These are phyloP conservation scores for Clonostachys byssicola DNA, from an alignment of 2,329 filamentous ascomycete species.

Conservation along the genomic window DNA sequence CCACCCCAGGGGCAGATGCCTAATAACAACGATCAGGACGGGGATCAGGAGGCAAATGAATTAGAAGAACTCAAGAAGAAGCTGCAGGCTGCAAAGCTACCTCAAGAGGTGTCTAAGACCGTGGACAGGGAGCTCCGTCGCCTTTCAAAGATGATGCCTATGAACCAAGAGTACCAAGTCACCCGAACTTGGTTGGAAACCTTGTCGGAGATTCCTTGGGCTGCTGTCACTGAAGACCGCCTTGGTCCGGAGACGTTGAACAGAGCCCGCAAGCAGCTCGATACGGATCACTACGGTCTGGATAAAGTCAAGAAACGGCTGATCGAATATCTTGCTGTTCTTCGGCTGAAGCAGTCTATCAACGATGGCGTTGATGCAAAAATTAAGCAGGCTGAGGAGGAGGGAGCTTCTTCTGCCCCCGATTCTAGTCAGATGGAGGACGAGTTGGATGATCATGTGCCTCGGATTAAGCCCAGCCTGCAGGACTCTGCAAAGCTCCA, in stretches of 20 bases:
- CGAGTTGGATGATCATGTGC: conserved; percentile 18
- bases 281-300: conserved; percentile 93
- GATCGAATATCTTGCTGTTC: conserved; percentile 92
- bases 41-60: conserved; percentile 83
- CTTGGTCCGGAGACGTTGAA: conserved; percentile 76
- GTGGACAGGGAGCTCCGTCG: conserved; percentile 85
- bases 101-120: conserved; percentile 82
- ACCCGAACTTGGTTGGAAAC: conserved; percentile 92
- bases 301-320: conserved; percentile 97
- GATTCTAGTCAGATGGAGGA: conserved; percentile 12
- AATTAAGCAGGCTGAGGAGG: conserved; percentile 63
- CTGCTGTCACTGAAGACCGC: conserved; percentile 76
- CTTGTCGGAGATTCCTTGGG: conserved; percentile 90
- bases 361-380: conserved; percentile 80
- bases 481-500: conserved; percentile 59
- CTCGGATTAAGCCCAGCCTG: conserved; percentile 4
- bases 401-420: conserved; percentile 27
- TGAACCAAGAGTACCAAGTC: conserved; percentile 94
- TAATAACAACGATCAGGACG: conserved; percentile 45
- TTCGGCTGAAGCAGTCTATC: conserved; percentile 88
- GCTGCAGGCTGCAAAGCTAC: conserved; percentile 75
- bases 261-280: conserved; percentile 81
- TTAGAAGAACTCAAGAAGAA: conserved; percentile 88
- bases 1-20: conserved; percentile 26
- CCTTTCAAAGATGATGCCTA: conserved; percentile 91